A percentile compares a stretch with the other conserved stretches of the same genome.
Evolutionary conservation across 306 rosid species (phyloP).

Genomic region (Dryas alaskensis): DNA sequence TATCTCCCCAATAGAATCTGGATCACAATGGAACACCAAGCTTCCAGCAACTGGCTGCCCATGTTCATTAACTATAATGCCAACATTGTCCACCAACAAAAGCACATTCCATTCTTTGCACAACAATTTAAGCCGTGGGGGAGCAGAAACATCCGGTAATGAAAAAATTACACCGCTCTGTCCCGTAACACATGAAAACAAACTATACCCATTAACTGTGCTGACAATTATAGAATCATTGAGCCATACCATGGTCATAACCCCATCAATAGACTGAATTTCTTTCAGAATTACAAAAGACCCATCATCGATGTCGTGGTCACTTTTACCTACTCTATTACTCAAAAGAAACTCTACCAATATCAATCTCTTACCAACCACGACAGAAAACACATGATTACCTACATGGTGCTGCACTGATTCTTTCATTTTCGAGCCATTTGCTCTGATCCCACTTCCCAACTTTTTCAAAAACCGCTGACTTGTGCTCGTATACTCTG

Average conservation of each 20-base stretch:
- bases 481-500: slow-evolving; percentile 38
- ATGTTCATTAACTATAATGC: slow-evolving; percentile 59
- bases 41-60: slow-evolving; percentile 96
- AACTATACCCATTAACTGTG: slow-evolving; percentile 66
- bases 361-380: slow-evolving; percentile 61
- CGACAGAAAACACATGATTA: slow-evolving; percentile 53
- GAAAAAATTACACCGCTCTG: slow-evolving; percentile 74
- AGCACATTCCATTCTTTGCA: slow-evolving; percentile 78
- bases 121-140: slow-evolving; percentile 69
- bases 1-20: slow-evolving; percentile 77
- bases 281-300: slow-evolving; percentile 66
- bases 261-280: slow-evolving; percentile 77
- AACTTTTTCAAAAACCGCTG: slow-evolving; percentile 69
- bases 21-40: slow-evolving; percentile 59
- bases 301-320: slow-evolving; percentile 45
- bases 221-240: slow-evolving; percentile 82
- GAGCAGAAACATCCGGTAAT: slow-evolving; percentile 69
- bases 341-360: slow-evolving; percentile 65
- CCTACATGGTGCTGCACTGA: slow-evolving; percentile 44
- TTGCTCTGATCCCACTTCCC: slow-evolving; percentile 61
- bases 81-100: slow-evolving; percentile 93
- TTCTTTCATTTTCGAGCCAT: slow-evolving; percentile 67
- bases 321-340: slow-evolving; percentile 46
- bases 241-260: slow-evolving; percentile 79
- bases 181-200: slow-evolving; percentile 77